These are phyloP conservation scores for Termitomyces sp. DNA, from an alignment of 1,284 basidiomycete species.

Conservation along the genomic window DNA sequence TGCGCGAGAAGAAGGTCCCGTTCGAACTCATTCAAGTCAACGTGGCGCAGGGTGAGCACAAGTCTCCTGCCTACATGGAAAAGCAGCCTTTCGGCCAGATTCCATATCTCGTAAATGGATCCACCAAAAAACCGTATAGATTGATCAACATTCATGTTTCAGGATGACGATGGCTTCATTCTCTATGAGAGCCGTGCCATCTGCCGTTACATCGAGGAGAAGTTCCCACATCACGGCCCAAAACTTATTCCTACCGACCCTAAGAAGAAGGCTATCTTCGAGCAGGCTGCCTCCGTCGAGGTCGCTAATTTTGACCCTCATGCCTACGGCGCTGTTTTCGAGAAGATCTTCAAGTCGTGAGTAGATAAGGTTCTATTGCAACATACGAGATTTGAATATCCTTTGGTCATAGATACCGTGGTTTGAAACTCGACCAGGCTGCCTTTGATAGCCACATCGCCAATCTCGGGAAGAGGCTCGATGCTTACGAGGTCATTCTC, in stretches of 20 bases:
- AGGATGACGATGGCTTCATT: constrained; percentile 25
- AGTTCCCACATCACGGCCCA: constrained; percentile 34
- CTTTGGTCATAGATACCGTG: constrained; percentile 11
- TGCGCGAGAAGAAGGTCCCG: constrained; percentile 47
- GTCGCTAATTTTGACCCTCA: constrained; percentile 41
- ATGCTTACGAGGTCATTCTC: constrained; percentile 49
- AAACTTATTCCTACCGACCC: constrained; percentile 30
- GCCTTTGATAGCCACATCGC: constrained; percentile 29
- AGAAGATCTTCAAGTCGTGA: constrained; percentile 48
- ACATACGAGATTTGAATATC: not conserved
- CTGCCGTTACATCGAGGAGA: constrained; percentile 33
- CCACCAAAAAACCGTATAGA: not conserved
- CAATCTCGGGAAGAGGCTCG: constrained; percentile 35
- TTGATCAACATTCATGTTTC: not conserved
- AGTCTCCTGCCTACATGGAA: constrained; percentile 36
- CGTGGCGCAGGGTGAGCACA: constrained; percentile 43
- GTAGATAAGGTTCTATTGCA: constrained; percentile 5
- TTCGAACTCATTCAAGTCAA: constrained; percentile 45
- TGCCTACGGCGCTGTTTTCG: constrained; percentile 28
- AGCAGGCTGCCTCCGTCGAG: constrained; percentile 52
- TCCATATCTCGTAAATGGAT: constrained; percentile 48
- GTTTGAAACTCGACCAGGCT: constrained; percentile 26
- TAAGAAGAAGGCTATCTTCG: constrained; percentile 41
- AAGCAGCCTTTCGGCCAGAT: constrained; percentile 65
- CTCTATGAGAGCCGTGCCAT: constrained; percentile 49